Evolutionary conservation across 176 grass and related monocot genomes (phyloP).

Genomic region (Pontederia crassipes): DNA sequence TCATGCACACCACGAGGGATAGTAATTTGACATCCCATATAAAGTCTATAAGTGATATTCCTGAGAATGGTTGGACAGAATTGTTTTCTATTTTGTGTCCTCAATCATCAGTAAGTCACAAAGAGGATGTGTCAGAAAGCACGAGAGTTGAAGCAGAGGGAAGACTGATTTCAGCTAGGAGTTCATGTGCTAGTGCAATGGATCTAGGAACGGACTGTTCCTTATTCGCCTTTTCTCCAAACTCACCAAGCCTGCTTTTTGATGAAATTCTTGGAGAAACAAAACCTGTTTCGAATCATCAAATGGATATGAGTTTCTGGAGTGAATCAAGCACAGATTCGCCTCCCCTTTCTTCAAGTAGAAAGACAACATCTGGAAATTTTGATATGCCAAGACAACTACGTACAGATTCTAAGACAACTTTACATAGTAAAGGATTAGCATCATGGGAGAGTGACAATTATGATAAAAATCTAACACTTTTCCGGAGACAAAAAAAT

Average conservation of each 20-base stretch:
- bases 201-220: constrained; percentile 21
- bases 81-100: constrained; percentile 26
- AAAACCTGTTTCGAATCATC: constrained; percentile 34
- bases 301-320: constrained; percentile 45
- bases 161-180: constrained; percentile 18
- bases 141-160: constrained; percentile 32
- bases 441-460: background rate
- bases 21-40: constrained; percentile 31
- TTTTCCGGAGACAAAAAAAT: constrained; percentile 33
- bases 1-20: constrained; percentile 31
- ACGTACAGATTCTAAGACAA: constrained; percentile 25
- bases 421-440: background rate
- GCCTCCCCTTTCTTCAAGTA: constrained; percentile 66
- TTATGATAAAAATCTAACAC: constrained; percentile 21
- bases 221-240: constrained; percentile 44
- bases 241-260: constrained; percentile 13
- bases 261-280: constrained; percentile 32
- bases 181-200: constrained; percentile 30
- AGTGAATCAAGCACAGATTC: constrained; percentile 92
- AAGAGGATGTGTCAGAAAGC: constrained; percentile 21
- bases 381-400: constrained; percentile 31
- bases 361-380: constrained; percentile 63
- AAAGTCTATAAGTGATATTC: constrained; percentile 15
- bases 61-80: constrained; percentile 18
- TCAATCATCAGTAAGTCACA: constrained; percentile 21